A percentile compares a stretch with the other conserved stretches of the same genome.
Evolutionary conservation across 352 stramenopile genomes (phyloP).

Genomic region (Phytophthora brassicae): DNA sequence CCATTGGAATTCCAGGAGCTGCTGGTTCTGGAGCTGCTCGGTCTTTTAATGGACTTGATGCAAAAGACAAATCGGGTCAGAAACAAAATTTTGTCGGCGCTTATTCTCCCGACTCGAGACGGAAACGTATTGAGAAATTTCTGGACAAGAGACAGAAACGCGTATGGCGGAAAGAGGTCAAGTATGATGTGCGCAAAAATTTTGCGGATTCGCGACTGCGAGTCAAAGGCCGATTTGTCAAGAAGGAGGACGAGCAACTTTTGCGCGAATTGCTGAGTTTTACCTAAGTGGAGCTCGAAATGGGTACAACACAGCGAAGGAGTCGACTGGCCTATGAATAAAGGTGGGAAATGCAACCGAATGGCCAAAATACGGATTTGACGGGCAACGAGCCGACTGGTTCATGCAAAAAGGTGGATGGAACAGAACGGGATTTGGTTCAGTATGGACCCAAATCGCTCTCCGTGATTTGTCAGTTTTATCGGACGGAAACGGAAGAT

Average conservation of each 20-base stretch:
- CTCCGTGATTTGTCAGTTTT: no score
- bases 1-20: conserved; percentile 79
- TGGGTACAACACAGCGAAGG: conserved; percentile 14
- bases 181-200: conserved; percentile 98
- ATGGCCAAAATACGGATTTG: no score
- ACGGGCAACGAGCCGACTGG: no score
- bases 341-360: not conserved
- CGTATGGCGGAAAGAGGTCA: conserved; percentile 95
- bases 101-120: conserved; percentile 94
- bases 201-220: conserved; percentile 97
- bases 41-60: conserved; percentile 45
- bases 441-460: no score
- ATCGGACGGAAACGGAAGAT: no score
- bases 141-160: conserved; percentile 95
- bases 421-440: no score
- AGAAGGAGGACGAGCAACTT: conserved; percentile 96
- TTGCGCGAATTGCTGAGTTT: conserved; percentile 84
- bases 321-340: conserved; percentile 14
- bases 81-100: conserved; percentile 92
- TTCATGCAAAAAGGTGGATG: no score
- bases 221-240: conserved; percentile 97
- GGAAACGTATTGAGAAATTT: conserved; percentile 93
- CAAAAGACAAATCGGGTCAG: conserved; percentile 58
- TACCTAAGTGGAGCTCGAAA: conserved; percentile 55
- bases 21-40: conserved; percentile 35